Evolutionary conservation across 2,329 filamentous ascomycete genomes (phyloP).

Genomic region (Ophiocordyceps camponoti-leonardi): DNA sequence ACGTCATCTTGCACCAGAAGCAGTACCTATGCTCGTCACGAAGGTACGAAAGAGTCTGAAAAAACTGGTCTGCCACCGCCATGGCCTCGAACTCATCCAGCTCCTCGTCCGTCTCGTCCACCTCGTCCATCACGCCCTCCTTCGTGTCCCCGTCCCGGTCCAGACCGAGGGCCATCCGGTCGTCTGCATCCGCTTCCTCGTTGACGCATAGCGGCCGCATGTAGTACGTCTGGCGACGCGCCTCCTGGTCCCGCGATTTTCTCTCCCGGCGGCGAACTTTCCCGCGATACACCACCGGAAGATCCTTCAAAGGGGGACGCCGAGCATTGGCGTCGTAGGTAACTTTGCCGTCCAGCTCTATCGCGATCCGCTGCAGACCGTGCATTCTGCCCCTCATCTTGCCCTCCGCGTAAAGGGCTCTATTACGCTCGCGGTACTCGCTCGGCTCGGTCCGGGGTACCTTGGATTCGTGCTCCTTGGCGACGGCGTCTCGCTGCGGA

Average conservation of each 20-base stretch:
- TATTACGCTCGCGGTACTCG: conserved; percentile 57
- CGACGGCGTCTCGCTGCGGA: conserved; percentile 34
- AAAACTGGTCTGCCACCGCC: conserved; percentile 47
- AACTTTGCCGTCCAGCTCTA: conserved; percentile 50
- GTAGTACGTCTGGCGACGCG: conserved; percentile 45
- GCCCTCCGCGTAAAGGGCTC: conserved; percentile 51
- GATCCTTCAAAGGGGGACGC: conserved; percentile 37
- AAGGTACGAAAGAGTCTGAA: conserved; percentile 49
- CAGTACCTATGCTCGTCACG: conserved; percentile 64
- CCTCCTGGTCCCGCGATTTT: conserved; percentile 47
- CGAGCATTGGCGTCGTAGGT: conserved; percentile 11
- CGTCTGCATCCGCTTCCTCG: conserved; percentile 55
- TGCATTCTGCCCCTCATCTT: conserved; percentile 52
- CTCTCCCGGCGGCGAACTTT: conserved; percentile 54
- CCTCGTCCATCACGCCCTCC: conserved; percentile 45
- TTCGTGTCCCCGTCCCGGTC: conserved; percentile 26
- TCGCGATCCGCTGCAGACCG: conserved; percentile 69
- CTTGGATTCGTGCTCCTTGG: conserved; percentile 36
- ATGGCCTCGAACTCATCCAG: conserved; percentile 64
- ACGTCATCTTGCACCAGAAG: conserved; percentile 88
- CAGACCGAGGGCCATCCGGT: conserved; percentile 50
- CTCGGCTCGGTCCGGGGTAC: conserved; percentile 32
- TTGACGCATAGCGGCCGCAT: conserved; percentile 46
- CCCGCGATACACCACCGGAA: conserved; percentile 67
- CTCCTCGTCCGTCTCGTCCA: conserved; percentile 67